Evolutionary conservation across 2,329 filamentous ascomycete species (phyloP).

Genomic region (Pseudofabraea citricarpa): DNA sequence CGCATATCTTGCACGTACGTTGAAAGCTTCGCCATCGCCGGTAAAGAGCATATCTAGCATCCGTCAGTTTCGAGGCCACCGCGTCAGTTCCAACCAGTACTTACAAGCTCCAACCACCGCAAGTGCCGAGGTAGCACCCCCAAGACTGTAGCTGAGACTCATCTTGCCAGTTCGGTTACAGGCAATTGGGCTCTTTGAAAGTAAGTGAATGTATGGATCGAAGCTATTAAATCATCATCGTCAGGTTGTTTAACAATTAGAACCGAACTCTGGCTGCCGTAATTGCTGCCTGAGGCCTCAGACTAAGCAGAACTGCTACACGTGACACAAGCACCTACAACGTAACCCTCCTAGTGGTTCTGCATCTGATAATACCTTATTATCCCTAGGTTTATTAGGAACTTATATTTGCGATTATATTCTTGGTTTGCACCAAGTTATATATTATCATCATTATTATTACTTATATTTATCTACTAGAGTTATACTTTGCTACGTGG

Average conservation of each 20-base stretch:
- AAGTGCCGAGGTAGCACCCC: slow-evolving; percentile 63
- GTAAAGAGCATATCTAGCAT: slow-evolving; percentile 94
- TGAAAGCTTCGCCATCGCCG: slow-evolving; percentile 91
- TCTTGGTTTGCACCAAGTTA: no score
- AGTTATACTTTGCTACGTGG: no score
- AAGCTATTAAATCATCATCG: slow-evolving; percentile 7
- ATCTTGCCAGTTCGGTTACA: slow-evolving; percentile 40
- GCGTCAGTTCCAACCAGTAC: slow-evolving; percentile 37
- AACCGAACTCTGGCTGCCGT: no score
- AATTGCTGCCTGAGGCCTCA: no score
- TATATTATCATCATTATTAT: no score
- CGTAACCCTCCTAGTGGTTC: no score
- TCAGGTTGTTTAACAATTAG: slow-evolving; percentile 3
- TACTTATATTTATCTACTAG: no score
- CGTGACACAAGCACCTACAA: no score
- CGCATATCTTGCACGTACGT: slow-evolving; percentile 51
- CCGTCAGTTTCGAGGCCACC: slow-evolving; percentile 17
- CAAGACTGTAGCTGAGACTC: slow-evolving; percentile 68
- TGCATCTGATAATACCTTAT: no score
- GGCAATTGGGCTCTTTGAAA: slow-evolving; percentile 1
- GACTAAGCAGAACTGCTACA: no score
- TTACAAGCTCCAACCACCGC: slow-evolving; percentile 74
- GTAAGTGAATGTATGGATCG: slow-evolving; percentile 5
- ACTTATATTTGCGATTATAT: no score
- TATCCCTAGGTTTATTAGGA: no score